Evolutionary conservation across 1,284 basidiomycete genomes (phyloP).

Genomic region (Tylopilus sp.): DNA sequence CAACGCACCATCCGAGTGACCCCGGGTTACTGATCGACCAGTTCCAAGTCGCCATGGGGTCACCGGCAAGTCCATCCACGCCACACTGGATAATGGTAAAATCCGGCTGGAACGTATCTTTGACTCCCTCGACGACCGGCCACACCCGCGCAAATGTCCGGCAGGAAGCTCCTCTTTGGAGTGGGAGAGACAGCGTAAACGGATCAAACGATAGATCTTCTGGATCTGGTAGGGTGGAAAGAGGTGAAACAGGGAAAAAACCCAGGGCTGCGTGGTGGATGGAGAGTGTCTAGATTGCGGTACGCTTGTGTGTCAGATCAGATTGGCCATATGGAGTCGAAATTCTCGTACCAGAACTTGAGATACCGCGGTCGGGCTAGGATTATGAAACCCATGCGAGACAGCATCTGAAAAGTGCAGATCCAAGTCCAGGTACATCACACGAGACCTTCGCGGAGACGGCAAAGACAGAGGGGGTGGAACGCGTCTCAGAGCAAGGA

Average conservation of each 20-base stretch:
- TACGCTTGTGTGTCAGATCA: not conserved
- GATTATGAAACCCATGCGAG: slow-evolving; percentile 66
- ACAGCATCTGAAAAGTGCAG: slow-evolving; percentile 91
- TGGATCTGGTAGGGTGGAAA: slow-evolving; percentile 48
- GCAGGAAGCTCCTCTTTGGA: slow-evolving; percentile 62
- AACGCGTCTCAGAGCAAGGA: slow-evolving; percentile 55
- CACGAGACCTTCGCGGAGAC: slow-evolving; percentile 48
- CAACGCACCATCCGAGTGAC: slow-evolving; percentile 68
- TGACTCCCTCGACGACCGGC: slow-evolving; percentile 58
- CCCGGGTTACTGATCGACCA: slow-evolving; percentile 66
- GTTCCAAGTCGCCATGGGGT: slow-evolving; percentile 77
- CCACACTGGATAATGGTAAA: slow-evolving; percentile 85
- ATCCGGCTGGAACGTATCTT: slow-evolving; percentile 67
- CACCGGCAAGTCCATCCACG: slow-evolving; percentile 80
- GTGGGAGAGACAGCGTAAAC: slow-evolving; percentile 73
- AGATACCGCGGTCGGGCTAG: slow-evolving; percentile 33
- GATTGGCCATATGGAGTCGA: not conserved
- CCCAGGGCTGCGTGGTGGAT: slow-evolving; percentile 79
- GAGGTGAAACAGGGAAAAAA: slow-evolving; percentile 74
- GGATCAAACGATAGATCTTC: slow-evolving; percentile 49
- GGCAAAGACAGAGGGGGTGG: slow-evolving; percentile 7
- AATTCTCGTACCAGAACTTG: slow-evolving; percentile 55
- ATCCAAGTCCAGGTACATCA: slow-evolving; percentile 91
- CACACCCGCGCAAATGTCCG: slow-evolving; percentile 63
- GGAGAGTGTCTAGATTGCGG: slow-evolving; percentile 62